Evolutionary conservation across 2,329 filamentous ascomycete genomes (phyloP), one percentile per base, ranked within the genome.

Genomic region (Cladosporium sphaerospermum): DNA sequence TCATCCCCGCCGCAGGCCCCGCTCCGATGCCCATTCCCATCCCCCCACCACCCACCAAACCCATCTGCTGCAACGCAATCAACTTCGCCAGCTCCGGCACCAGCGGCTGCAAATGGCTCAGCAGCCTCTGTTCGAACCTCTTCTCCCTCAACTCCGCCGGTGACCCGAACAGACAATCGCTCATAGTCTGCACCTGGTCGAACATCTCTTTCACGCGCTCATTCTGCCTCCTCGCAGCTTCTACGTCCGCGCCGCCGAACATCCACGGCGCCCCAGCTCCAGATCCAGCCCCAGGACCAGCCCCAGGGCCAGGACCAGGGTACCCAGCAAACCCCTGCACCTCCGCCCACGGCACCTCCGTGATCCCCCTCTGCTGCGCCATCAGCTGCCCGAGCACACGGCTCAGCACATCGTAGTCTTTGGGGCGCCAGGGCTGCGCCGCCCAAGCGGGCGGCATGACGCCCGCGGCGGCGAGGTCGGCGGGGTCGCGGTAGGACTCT

Each of bases 321-420:
- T 13, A n/a, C n/a, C 48, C 48, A 43, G 11, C 48, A 34, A 28
- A 49, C 5, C 37, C 14, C 33, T 18, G n/a, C 47, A 48, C 19
- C 39, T 32, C 39, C 11, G 19, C 41, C 41, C 19, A 50, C 45
- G 34, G 46, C 48, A 37, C 51, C 45, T 42, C 46, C 34, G 41
- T 44, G 44, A 34, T 43, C 5, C 60, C 60, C 46, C 52, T 54
- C 54, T 56, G 53, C 40, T 59, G 40, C 32, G 32, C 51, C n/a
- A 53, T 43, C 43, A 55, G 60, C 53, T 64, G 61, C 9, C 52
- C 53, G 49, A 64, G 32, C 9, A 65, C 55, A 19, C 62, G 56
- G 2, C 57, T 57, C 41, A 65, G 48, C 33, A 61, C 53, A 45
- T 65, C 60, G 51, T 54, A 64, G 47, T 65, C 63, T 32, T 56